These are phyloP conservation scores for Fusarium transvaalense DNA, from an alignment of 2,329 filamentous ascomycete genomes.

Conservation along the genomic window DNA sequence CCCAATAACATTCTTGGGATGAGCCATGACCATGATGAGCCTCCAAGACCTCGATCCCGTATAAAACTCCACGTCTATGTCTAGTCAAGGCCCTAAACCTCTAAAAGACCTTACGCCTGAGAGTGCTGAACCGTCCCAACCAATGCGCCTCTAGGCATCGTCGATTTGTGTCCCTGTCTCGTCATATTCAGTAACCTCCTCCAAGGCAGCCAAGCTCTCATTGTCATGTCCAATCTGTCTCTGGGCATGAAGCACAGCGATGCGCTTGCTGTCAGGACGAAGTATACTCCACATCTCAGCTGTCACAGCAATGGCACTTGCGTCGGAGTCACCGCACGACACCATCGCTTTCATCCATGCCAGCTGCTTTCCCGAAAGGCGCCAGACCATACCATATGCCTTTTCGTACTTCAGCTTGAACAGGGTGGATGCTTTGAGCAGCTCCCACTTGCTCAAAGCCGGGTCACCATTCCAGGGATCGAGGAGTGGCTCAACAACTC, in stretches of 20 bases:
- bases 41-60: background rate
- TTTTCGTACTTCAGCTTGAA: slow-evolving; percentile 57
- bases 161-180: slow-evolving; percentile 50
- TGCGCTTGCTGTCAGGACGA: slow-evolving; percentile 53
- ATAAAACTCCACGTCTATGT: background rate
- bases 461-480: slow-evolving; percentile 43
- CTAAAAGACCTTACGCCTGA: slow-evolving; percentile 9
- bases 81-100: slow-evolving; percentile 19
- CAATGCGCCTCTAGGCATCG: slow-evolving; percentile 46
- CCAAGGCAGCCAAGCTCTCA: slow-evolving; percentile 43
- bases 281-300: slow-evolving; percentile 54
- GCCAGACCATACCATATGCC: slow-evolving; percentile 57
- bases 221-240: slow-evolving; percentile 39
- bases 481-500: slow-evolving; percentile 48
- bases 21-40: background rate
- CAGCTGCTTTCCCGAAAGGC: slow-evolving; percentile 63
- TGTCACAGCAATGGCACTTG: slow-evolving; percentile 51
- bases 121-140: slow-evolving; percentile 3
- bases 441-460: slow-evolving; percentile 58
- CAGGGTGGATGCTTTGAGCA: slow-evolving; percentile 64
- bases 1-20: background rate
- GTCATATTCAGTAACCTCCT: slow-evolving; percentile 49
- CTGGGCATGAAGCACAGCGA: slow-evolving; percentile 37
- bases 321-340: slow-evolving; percentile 31
- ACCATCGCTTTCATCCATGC: slow-evolving; percentile 59